A percentile compares a stretch with the other conserved stretches of the same genome.
Conservation (phyloP, 2,329 filamentous ascomycete species). For the Aspergillus floridensis region DNA sequence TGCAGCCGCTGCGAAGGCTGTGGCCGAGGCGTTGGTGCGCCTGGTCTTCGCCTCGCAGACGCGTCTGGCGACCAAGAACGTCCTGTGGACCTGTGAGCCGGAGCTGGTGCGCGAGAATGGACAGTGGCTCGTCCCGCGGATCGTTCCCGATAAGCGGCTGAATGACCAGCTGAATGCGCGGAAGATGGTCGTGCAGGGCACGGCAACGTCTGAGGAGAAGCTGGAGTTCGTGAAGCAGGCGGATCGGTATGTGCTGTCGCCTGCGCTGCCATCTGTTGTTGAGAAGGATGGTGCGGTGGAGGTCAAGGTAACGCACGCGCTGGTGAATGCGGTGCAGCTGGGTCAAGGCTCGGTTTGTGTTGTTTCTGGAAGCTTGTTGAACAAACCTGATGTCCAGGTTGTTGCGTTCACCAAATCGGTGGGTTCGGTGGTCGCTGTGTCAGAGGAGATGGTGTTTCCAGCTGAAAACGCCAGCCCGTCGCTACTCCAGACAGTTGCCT, state of each 20-base stretch:
- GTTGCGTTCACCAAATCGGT: not conserved
- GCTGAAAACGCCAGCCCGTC: not conserved
- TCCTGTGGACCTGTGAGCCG: slow-evolving; percentile 24
- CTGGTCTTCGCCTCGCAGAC: not conserved
- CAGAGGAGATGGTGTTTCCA: not conserved
- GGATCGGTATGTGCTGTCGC: too few species aligned
- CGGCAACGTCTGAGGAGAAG: not conserved
- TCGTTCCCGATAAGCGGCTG: not conserved
- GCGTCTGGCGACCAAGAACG: not conserved
- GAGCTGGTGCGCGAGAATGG: slow-evolving; percentile 24
- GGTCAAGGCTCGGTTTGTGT: not conserved
- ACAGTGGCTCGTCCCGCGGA: slow-evolving; percentile 20
- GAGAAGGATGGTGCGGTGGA: not conserved
- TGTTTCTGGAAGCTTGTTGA: not conserved
- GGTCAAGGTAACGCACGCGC: not conserved
- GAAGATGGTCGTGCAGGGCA: not conserved
- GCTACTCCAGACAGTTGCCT: not conserved
- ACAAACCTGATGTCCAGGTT: not conserved
- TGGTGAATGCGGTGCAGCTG: not conserved
- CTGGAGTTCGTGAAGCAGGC: not conserved
- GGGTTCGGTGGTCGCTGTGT: not conserved
- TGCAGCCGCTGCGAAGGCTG: not conserved
- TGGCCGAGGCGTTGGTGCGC: slow-evolving; percentile 5
- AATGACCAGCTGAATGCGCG: slow-evolving; percentile 13
- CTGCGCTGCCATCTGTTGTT: not conserved